phyloP scores from a whole-genome alignment of 1,139 yeast genomes.

The Scheffersomyces stambukii region DNA sequence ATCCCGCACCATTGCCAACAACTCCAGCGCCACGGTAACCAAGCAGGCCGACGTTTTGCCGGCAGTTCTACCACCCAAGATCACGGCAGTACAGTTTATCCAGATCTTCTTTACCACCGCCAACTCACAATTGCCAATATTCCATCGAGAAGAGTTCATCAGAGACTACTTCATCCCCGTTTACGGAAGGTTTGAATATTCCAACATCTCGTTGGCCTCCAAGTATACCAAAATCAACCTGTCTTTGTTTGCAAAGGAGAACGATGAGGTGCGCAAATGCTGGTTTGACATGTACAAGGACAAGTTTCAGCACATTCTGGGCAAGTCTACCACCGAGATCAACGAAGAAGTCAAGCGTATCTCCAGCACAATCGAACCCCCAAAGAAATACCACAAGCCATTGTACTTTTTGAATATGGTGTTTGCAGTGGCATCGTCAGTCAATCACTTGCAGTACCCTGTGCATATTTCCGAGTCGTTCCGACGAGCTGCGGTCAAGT shows the following conservation, averaged over 20 bases:
- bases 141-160: conserved; percentile 77
- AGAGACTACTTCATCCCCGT: conserved; percentile 66
- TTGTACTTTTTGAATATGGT: conserved; percentile 68
- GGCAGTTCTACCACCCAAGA: conserved; percentile 64
- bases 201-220: conserved; percentile 54
- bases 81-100: conserved; percentile 64
- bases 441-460: conserved; percentile 67
- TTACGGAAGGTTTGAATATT: conserved; percentile 61
- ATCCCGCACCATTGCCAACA: conserved; percentile 3
- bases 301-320: conserved; percentile 14
- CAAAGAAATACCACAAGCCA: conserved; percentile 36
- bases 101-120: conserved; percentile 71
- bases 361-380: conserved; percentile 41
- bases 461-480: conserved; percentile 68
- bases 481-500: conserved; percentile 61
- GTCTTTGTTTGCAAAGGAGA: conserved; percentile 7
- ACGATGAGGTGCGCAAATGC: conserved; percentile 3
- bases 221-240: conserved; percentile 50
- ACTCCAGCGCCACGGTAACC: conserved; percentile 3
- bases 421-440: conserved; percentile 79
- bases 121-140: conserved; percentile 74
- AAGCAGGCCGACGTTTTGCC: conserved; percentile 21
- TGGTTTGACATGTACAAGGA: conserved; percentile 9
- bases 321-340: background rate
- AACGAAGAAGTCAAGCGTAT: conserved; percentile 15